Conservation (phyloP, 176 grass and related monocot species). For the Hyparrhenia diplandra region DNA sequence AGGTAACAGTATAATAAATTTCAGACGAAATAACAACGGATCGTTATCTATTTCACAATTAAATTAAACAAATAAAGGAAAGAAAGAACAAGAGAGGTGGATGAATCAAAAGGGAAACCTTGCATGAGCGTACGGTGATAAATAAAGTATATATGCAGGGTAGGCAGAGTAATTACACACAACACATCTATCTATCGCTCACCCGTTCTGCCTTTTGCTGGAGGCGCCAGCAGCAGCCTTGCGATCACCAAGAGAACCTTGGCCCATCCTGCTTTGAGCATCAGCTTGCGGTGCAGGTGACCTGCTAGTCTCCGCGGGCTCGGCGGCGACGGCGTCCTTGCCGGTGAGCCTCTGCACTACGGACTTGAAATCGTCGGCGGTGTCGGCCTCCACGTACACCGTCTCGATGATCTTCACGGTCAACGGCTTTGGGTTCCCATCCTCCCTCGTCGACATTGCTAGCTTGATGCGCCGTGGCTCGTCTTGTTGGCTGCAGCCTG, state of each 20-base stretch:
- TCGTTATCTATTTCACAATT: neutral
- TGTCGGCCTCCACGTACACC: slow-evolving; percentile 55
- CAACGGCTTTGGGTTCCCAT: slow-evolving; percentile 9
- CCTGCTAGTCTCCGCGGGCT: neutral
- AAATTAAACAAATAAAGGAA: neutral
- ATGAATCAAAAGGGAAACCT: neutral
- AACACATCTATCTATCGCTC: neutral
- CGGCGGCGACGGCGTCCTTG: neutral
- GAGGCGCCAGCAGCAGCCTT: neutral
- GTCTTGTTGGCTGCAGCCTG: neutral
- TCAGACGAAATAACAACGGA: neutral
- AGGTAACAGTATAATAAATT: too few relatives aligned
- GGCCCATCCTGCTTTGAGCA: neutral
- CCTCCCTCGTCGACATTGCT: slow-evolving; percentile 52
- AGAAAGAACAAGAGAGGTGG: neutral
- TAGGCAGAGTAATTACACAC: neutral
- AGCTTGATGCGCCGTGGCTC: neutral
- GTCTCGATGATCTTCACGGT: slow-evolving; percentile 74
- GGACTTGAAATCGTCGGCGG: slow-evolving; percentile 56
- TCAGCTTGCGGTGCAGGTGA: neutral
- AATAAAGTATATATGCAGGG: neutral
- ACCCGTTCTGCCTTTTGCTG: neutral
- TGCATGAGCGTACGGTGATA: neutral
- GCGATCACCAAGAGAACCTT: neutral
- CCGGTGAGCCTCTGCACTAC: slow-evolving; percentile 69